A percentile compares a stretch with the other conserved stretches of the same genome.
These are phyloP conservation scores for Fusarium agapanthi DNA, from an alignment of 2,329 filamentous ascomycete genomes.

Conservation along the genomic window DNA sequence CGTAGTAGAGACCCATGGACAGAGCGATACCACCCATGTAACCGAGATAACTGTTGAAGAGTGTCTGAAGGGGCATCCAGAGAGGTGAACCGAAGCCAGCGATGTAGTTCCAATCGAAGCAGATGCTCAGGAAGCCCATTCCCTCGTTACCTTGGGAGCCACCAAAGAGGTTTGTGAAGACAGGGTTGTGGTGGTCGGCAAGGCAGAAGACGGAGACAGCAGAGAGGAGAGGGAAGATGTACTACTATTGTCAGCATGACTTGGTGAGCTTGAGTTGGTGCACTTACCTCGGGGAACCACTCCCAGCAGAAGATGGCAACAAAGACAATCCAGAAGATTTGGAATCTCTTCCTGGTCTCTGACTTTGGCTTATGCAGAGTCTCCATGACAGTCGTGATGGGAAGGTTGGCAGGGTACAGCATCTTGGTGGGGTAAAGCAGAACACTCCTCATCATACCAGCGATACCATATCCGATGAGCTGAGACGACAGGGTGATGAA, in stretches of 20 bases:
- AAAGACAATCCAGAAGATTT: slow-evolving; percentile 53
- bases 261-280: accelerated
- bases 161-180: slow-evolving; percentile 30
- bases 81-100: slow-evolving; percentile 45
- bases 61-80: slow-evolving; percentile 50
- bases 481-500: slow-evolving; percentile 59
- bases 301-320: slow-evolving; percentile 56
- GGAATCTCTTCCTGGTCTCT: slow-evolving; percentile 50
- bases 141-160: slow-evolving; percentile 29
- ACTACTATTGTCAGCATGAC: neutral
- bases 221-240: slow-evolving; percentile 57
- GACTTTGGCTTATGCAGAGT: slow-evolving; percentile 42
- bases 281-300: slow-evolving; percentile 16
- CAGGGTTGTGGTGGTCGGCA: slow-evolving; percentile 5
- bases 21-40: slow-evolving; percentile 49
- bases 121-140: slow-evolving; percentile 16
- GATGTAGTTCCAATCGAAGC: slow-evolving; percentile 31
- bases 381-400: slow-evolving; percentile 44
- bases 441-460: slow-evolving; percentile 56
- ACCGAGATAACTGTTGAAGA: slow-evolving; percentile 51
- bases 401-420: slow-evolving; percentile 42
- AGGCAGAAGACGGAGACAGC: slow-evolving; percentile 33
- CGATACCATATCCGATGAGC: slow-evolving; percentile 58
- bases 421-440: slow-evolving; percentile 59
- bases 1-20: slow-evolving; percentile 43